Evolutionary conservation across 139 green algal genomes (phyloP), one percentile per base, ranked within the genome.

Genomic region (Nannochloris sp.): DNA sequence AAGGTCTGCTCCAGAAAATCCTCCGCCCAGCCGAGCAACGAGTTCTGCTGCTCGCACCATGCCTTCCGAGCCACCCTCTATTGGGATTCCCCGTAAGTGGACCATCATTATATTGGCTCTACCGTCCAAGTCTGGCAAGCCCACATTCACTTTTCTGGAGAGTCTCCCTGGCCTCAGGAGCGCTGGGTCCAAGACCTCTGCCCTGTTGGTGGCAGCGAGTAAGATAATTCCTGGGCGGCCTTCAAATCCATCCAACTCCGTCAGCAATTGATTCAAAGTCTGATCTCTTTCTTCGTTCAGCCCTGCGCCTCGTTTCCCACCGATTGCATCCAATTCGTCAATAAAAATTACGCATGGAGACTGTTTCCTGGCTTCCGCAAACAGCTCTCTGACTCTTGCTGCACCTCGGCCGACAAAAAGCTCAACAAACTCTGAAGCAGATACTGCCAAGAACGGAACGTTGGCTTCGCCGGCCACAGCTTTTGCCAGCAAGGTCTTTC

Each of bases 381-480:
- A 98, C 55, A 98, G 70, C 69, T 92, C 87, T 2, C 81, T 64
- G 20, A 97, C 85, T 56, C 92, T 74, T 2, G 84, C 94, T 9
- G 91, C 91, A 8, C 91, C 91, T 2, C 91, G 78, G 4, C 91
- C 91, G 37, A 99, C 92, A 81, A 95, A 99, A 85, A 99, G 84
- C 82, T 99, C 93, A 63, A 97, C 91, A 81, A 99, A 98, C 73
- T 99, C 93, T 2, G 82, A 93, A n/a, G 90, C 93, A 8, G 77
- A 84, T 1, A 88, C 81, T 0, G 89, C 77, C 48, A 98, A 87
- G 81, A 99, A 99, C 13, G 88, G 87, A 14, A 95, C 84, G 1
- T 84, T 83, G 10, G 89, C 88, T 71, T 96, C 89, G 4, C 88
- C 89, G 8, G 89, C 89, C 20, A 96, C 88, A 4, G 89, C 89